phyloP scores from a whole-genome alignment of 345 rosid species.

The Aquilaria sinensis region DNA sequence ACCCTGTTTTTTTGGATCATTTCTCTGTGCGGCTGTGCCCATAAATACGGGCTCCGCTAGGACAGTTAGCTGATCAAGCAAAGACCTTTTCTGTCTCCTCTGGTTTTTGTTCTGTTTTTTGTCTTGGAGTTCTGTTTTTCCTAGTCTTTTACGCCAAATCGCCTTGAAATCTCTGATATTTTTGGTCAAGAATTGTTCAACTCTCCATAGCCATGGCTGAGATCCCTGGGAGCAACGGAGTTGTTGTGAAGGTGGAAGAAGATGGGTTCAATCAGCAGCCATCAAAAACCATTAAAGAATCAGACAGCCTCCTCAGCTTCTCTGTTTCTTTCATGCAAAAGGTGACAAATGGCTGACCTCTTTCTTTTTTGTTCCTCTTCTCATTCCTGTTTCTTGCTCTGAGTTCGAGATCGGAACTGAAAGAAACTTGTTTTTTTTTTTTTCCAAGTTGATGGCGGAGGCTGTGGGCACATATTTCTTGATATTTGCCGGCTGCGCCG shows the following conservation, averaged over 20 bases:
- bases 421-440: neutral
- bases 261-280: constrained; percentile 19
- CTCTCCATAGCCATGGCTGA: constrained; percentile 39
- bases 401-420: no score
- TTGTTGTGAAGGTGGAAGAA: constrained; percentile 46
- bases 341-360: constrained; percentile 24
- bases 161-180: no score
- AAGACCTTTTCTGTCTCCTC: no score
- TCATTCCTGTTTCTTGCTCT: neutral
- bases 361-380: neutral
- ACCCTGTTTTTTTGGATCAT: no score
- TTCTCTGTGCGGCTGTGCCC: no score
- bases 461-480: constrained; percentile 75
- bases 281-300: constrained; percentile 31
- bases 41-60: no score
- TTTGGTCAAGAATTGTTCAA: no score
- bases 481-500: constrained; percentile 82
- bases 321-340: constrained; percentile 78
- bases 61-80: no score
- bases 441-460: constrained; percentile 67
- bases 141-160: no score
- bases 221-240: constrained; percentile 27
- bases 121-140: no score
- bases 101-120: no score
- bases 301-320: constrained; percentile 20